Conservation (phyloP, 2,329 filamentous ascomycete genomes). For the Nothopassalora personata region DNA sequence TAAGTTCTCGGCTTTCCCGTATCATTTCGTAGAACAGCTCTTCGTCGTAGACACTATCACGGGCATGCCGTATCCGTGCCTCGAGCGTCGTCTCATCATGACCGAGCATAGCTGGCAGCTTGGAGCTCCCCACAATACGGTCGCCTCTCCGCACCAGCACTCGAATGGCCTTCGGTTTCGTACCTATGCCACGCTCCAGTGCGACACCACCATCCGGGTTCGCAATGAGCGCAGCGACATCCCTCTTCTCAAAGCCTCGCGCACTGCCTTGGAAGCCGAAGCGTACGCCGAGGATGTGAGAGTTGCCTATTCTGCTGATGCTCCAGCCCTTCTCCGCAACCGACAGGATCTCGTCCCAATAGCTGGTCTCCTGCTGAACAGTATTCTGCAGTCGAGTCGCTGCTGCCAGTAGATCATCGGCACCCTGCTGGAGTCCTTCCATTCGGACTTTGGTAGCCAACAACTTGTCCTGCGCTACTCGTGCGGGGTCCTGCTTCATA, state of each 20-base stretch:
- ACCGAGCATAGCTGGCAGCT: conserved; percentile 27
- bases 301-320: conserved; percentile 60
- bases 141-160: conserved; percentile 60
- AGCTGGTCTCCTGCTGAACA: conserved; percentile 72
- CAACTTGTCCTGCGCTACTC: conserved; percentile 35
- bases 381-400: conserved; percentile 69
- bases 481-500: conserved; percentile 53
- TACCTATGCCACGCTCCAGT: conserved; percentile 61
- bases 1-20: conserved; percentile 69
- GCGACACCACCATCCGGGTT: conserved; percentile 68
- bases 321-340: conserved; percentile 84
- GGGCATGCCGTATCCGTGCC: conserved; percentile 64
- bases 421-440: conserved; percentile 67
- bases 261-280: conserved; percentile 80
- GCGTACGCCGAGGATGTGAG: conserved; percentile 65
- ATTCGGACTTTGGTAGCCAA: conserved; percentile 68
- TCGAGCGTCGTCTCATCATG: conserved; percentile 57
- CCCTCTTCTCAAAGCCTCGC: conserved; percentile 58
- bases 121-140: conserved; percentile 53
- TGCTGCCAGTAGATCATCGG: conserved; percentile 67
- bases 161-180: conserved; percentile 56
- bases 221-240: conserved; percentile 74
- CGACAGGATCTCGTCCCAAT: conserved; percentile 80
- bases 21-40: conserved; percentile 89
- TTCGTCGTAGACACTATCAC: conserved; percentile 74